Base-by-base conservation (phyloP, 23 red algal genomes). In the Chondrus crispus region DNA sequence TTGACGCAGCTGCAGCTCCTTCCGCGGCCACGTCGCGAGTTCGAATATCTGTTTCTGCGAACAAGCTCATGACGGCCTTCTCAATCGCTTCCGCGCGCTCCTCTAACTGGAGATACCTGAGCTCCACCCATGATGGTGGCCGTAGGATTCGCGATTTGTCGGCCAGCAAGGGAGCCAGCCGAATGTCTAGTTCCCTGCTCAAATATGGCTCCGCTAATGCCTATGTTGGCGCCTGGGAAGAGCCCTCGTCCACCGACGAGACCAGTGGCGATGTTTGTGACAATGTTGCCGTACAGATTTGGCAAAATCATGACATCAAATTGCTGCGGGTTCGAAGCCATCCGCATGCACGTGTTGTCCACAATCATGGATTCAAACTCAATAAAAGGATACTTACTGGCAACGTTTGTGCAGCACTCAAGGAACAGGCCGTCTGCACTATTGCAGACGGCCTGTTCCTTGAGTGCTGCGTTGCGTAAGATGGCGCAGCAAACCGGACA, bases 281-380 rank as follows among this genome's bases (percentile, higher is more conserved):
- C 82, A 83, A 99, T 99, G 55, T 99, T 96, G n/a, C 97, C 97
- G 69, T 95, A 95, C 28, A 99, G 60, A 76, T 99, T 99, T 28
- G 97, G 94, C 54, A 99, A 80, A 38, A 99, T 74, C 86, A 99
- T 85, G 50, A 96, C 94, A 79, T 99, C 97, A 84, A 96, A 99
- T 70, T 96, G 97, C 38, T 99, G 85, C 62, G 97, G 94, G 26
- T 87, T 62, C 35, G 88, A 95, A 35, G 92, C 91, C 74, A 99
- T 68, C 53, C 95, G 94, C 93, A 95, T 96, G 84, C 93, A 99
- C 16, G 90, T 92, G 83, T 95, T 94, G 66, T 99, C 97, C 6
- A 99, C 90, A 55, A 99, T 90, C 94, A 96, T 94, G 30, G 75
- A 81, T 46, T 96, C 94, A 68, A 88, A 99, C 57, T 99, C 88